phyloP scores from a whole-genome alignment of 2,329 filamentous ascomycete species.

The Sarocladiaceae sp. region DNA sequence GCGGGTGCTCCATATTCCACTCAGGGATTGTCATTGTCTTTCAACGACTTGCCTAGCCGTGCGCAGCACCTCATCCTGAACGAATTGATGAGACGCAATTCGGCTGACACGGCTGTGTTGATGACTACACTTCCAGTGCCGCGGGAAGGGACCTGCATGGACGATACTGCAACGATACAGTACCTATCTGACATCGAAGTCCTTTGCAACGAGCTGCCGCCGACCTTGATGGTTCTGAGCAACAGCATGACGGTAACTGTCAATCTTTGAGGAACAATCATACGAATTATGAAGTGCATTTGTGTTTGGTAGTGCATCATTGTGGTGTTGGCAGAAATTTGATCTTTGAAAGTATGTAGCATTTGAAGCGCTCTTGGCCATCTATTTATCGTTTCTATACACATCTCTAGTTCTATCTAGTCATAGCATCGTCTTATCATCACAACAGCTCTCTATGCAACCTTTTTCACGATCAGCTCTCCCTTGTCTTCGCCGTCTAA shows the following conservation, averaged over 20 bases:
- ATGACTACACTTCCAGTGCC: constrained; percentile 83
- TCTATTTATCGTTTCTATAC: constrained; percentile 5
- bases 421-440: constrained; percentile 16
- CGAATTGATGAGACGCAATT: constrained; percentile 70
- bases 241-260: constrained; percentile 89
- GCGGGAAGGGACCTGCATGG: constrained; percentile 68
- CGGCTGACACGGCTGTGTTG: constrained; percentile 68
- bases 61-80: constrained; percentile 86
- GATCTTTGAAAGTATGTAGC: constrained; percentile 12
- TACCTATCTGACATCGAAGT: constrained; percentile 79
- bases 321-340: neutral
- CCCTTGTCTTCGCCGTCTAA: constrained; percentile 42
- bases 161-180: constrained; percentile 64
- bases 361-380: neutral
- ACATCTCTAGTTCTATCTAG: neutral
- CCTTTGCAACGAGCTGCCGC: constrained; percentile 71
- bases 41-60: constrained; percentile 80
- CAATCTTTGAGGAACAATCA: constrained; percentile 47
- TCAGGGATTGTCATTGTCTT: constrained; percentile 66
- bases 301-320: neutral
- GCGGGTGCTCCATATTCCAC: constrained; percentile 44
- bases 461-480: constrained; percentile 47
- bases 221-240: constrained; percentile 74
- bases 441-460: constrained; percentile 27
- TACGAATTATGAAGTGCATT: neutral